Conservation (phyloP, 2,329 filamentous ascomycete genomes). For the Sporothrix variecibatus region DNA sequence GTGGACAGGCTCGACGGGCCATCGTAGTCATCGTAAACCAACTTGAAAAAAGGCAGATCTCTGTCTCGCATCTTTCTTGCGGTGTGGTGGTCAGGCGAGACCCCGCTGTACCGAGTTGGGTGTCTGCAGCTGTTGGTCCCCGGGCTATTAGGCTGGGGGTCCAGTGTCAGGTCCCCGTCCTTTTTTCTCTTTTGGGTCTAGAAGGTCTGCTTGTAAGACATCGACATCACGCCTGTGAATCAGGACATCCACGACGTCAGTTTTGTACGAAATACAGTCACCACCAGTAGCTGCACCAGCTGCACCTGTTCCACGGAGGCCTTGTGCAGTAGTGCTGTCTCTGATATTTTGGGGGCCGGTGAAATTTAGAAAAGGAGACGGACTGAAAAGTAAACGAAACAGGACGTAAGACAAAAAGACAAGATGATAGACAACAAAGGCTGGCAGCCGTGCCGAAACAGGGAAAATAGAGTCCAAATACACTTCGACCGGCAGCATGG, state of each 20-base stretch:
- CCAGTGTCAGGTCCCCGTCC: background rate
- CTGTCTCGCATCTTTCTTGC: background rate
- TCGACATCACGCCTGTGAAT: background rate
- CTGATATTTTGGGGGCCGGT: background rate
- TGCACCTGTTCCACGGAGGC: constrained; percentile 1
- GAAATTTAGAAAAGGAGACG: background rate
- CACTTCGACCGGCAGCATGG: background rate
- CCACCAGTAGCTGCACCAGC: background rate
- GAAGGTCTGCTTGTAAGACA: background rate
- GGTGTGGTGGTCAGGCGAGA: constrained; percentile 9
- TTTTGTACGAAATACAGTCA: background rate
- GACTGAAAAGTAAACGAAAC: background rate
- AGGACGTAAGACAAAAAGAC: background rate
- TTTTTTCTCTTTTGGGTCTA: constrained; percentile 5
- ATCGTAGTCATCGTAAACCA: background rate
- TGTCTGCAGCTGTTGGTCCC: background rate
- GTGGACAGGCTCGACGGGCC: background rate
- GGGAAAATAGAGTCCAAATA: background rate
- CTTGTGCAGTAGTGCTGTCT: background rate
- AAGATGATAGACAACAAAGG: background rate
- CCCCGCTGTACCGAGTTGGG: constrained; percentile 11
- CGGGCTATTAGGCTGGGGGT: background rate
- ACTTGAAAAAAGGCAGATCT: background rate
- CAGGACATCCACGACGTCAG: background rate
- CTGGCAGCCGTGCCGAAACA: background rate